Base-by-base conservation (phyloP, 2,329 filamentous ascomycete species). In the Ophiostoma australiae region DNA sequence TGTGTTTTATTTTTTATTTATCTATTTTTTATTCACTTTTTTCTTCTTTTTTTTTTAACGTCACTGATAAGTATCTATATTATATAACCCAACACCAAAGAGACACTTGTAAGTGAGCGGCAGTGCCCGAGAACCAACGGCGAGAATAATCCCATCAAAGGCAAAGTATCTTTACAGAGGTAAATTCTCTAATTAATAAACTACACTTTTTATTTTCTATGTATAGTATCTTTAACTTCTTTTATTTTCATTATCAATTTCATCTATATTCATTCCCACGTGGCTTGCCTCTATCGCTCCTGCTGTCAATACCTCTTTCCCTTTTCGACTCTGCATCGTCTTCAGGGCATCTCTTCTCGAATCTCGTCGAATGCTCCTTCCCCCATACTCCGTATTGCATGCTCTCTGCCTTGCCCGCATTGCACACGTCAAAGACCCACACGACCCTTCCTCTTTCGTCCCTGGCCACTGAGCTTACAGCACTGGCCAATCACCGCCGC, bases 401-500 rank as follows among this genome's bases (percentile, higher is more conserved):
- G 58, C 61, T 31, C 61, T 33, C 48, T 52, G 58, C 58, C 58
- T 63, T 63, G 58, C 20, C 33, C 27, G 5, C 41, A 35, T 2
- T 17, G 8, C 27, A 63, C 23, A 13, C 55, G 17, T 27, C 23
- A 27, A 27, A 10, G 58, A 31, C 58, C 58, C 58, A 63, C 58
- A 35, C 31, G 27, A 35, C 8, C 27, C 58, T 63, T 63, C 58
- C 58, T 33, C 23, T 63, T 63, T 68, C 33, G 67, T 7, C 17
- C 8, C 35, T 48, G 44, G 10, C 20, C 44, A 20, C 44, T 15
- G 15, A 41, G 68, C 68, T 69, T 69, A 41, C 33, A 37, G 23
- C 35, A 10, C 37, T 17, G 33, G 68, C 73, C 74, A 74, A 74
- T 74, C 72, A 74, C 4, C 8, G 17, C 0, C 15, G 7, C 35